Base-by-base conservation (phyloP, 306 rosid genomes). In the Inga leiocalycina region DNA sequence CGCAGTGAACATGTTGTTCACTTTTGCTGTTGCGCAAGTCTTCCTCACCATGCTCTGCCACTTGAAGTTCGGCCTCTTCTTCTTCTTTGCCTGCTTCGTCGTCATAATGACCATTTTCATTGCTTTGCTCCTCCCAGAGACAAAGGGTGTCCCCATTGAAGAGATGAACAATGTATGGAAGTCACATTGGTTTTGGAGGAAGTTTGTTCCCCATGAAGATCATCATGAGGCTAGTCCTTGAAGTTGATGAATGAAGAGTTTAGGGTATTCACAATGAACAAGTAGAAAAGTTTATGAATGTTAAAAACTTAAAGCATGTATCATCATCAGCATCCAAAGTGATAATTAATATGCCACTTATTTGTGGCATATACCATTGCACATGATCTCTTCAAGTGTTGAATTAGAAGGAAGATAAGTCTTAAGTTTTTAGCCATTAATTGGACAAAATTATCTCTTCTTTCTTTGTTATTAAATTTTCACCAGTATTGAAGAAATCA, bases 21-120 rank as follows among this genome's bases (percentile, higher is more conserved):
- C 74, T 22, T 70, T 70, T 70, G 74, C 17, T 24, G 10, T 70
- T 41, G 74, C 74, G 3, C 74, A 70, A 70, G 74, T 41, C 4
- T 70, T 70, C 51, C 74, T 70, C 17, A 70, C 51, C 19, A 70
- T 70, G 74, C 74, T 70, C n/a, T 70, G 74, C 51, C 51, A 70
- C 74, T 41, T 70, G 52, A 70, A 70, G 32, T 70, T 70, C 2
- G 52, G 74, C 4, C 74, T 70, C 74, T 70, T 70, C 52, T 41
- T 70, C 74, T 70, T 70, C 74, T 70, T 70, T 15, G 74, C 74
- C 5, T 20, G 17, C 52, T 70, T 70, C 27, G 74, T 70, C 7
- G 49, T 70, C 52, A 10, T 70, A 20, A 70, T 70, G 74, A 70
- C 74, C 74, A 70, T 70, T 37, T 70, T 70, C 52, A 10, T 70